These are phyloP conservation scores for Amorphotheca resinae DNA, from an alignment of 495 filamentous ascomycete genomes.

Conservation along the genomic window DNA sequence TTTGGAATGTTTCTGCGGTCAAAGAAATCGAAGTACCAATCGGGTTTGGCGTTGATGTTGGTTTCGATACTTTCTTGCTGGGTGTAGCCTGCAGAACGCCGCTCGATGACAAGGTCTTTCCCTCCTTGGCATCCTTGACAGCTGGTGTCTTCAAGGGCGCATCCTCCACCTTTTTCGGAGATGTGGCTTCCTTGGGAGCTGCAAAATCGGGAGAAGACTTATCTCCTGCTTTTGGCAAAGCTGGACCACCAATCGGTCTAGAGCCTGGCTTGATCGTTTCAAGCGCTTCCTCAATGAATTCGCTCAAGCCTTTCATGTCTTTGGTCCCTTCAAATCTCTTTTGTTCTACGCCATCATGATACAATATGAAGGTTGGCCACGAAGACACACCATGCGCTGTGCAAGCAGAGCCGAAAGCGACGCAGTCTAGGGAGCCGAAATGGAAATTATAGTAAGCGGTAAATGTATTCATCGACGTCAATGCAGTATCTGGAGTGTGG, in stretches of 20 bases:
- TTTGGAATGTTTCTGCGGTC: constrained; percentile 76
- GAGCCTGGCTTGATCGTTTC: constrained; percentile 72
- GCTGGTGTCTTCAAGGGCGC: constrained; percentile 2
- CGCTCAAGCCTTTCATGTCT: constrained; percentile 45
- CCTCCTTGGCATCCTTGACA: constrained; percentile 7
- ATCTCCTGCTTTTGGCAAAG: constrained; percentile 47
- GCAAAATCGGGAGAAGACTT: constrained; percentile 14
- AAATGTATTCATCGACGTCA: constrained; percentile 28
- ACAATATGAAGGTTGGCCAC: constrained; percentile 69
- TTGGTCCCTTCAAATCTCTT: constrained; percentile 49
- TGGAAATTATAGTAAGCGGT: constrained; percentile 78
- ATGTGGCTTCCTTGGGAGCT: constrained; percentile 6
- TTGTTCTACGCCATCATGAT: constrained; percentile 62
- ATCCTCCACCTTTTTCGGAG: constrained; percentile 8
- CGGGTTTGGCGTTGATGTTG: constrained; percentile 49
- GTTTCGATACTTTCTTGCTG: constrained; percentile 15
- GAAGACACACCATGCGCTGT: constrained; percentile 44
- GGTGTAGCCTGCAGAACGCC: constrained; percentile 13
- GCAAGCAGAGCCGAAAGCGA: constrained; percentile 67
- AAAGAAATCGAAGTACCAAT: constrained; percentile 62
- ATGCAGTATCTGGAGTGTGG: constrained; percentile 5
- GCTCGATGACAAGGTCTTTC: constrained; percentile 9
- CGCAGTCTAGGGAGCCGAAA: constrained; percentile 76
- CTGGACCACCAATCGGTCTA: constrained; percentile 49
- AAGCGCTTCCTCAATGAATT: constrained; percentile 62